Conservation (phyloP, 139 green algal species). For the Mesotaenium endlicherianum region DNA sequence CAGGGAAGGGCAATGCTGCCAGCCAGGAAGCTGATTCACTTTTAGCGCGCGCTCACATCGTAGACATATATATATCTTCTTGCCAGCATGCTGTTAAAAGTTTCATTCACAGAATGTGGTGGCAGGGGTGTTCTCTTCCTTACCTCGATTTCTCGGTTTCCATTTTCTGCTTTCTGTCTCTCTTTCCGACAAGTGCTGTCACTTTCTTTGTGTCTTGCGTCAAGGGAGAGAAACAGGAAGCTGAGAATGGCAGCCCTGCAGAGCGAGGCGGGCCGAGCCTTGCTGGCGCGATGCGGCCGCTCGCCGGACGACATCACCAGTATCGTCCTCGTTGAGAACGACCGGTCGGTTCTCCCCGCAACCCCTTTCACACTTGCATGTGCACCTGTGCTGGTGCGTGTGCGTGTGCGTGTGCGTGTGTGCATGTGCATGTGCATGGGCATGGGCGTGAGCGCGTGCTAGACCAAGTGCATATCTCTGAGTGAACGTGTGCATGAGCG, state of each 20-base stretch:
- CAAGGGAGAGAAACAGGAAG: conserved; percentile 10
- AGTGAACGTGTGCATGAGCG: background rate
- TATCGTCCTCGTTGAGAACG: conserved; percentile 53
- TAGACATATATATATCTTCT: no score
- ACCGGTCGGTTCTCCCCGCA: background rate
- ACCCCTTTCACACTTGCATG: no score
- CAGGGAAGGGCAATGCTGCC: no score
- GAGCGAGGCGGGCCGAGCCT: conserved; percentile 32
- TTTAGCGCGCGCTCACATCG: no score
- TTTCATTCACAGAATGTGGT: no score
- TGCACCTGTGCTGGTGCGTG: background rate
- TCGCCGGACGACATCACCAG: conserved; percentile 44
- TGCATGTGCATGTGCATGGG: background rate
- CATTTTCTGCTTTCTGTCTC: background rate
- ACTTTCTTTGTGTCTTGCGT: no score
- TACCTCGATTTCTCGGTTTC: background rate
- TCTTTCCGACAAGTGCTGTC: background rate
- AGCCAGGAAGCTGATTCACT: no score
- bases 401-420: background rate
- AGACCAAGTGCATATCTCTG: background rate
- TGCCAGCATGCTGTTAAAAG: no score
- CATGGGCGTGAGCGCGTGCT: background rate
- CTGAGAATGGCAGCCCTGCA: conserved; percentile 54
- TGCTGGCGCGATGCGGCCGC: conserved; percentile 44
- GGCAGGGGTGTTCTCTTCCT: no score